Percentiles rank a stretch among this genome's conserved stretches.
phyloP scores from a whole-genome alignment of 2,329 filamentous ascomycete species.

The Pseudogymnoascus sp. region DNA sequence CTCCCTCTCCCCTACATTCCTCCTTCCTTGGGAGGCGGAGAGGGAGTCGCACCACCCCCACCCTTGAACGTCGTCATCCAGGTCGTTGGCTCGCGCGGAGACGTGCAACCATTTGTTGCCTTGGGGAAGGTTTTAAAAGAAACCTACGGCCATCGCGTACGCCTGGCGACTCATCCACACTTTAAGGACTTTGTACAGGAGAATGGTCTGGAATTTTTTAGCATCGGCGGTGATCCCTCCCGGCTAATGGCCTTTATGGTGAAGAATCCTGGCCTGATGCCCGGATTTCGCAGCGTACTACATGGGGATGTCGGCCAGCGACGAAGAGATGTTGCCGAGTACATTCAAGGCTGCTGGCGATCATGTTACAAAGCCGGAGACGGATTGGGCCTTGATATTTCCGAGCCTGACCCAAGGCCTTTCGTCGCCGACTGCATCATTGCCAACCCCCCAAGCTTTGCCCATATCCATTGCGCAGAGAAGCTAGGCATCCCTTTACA shows the following conservation, averaged over 20 bases:
- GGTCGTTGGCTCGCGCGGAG: constrained; percentile 65
- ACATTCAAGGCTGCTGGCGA: constrained; percentile 75
- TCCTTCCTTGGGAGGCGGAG: constrained; percentile 55
- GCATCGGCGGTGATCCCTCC: constrained; percentile 64
- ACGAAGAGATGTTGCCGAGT: constrained; percentile 66
- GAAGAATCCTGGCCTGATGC: constrained; percentile 79
- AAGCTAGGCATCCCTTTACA: constrained; percentile 68
- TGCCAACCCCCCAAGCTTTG: constrained; percentile 71
- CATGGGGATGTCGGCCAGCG: constrained; percentile 70
- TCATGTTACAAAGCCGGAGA: constrained; percentile 76
- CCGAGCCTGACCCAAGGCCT: constrained; percentile 34
- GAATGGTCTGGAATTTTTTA: constrained; percentile 67
- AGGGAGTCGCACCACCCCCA: not conserved
- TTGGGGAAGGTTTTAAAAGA: constrained; percentile 57
- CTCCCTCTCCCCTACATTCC: constrained; percentile 60
- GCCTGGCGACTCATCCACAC: constrained; percentile 63
- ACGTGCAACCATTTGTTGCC: constrained; percentile 69
- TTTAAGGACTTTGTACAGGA: constrained; percentile 63
- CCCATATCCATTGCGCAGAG: constrained; percentile 67
- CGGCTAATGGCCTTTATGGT: constrained; percentile 87
- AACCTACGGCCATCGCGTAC: constrained; percentile 61
- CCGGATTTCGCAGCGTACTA: constrained; percentile 66
- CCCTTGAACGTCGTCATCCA: constrained; percentile 60
- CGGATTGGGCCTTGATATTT: constrained; percentile 37
- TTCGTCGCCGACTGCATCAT: constrained; percentile 82